Base-by-base conservation (phyloP, 169 alveolate genomes). In the Eimeria acervulina region DNA sequence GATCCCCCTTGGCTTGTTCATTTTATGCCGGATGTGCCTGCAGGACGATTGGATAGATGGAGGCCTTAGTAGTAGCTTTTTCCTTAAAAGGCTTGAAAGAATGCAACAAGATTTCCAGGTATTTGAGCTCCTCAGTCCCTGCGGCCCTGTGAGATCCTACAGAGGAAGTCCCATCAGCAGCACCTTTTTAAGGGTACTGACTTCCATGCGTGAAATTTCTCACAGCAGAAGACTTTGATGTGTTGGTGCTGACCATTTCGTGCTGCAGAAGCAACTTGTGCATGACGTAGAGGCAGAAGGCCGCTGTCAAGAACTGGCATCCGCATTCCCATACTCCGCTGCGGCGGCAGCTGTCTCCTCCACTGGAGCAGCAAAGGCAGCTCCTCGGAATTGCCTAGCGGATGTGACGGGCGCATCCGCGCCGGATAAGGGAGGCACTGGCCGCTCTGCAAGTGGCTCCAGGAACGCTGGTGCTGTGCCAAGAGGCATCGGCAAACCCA, bases 21-120 rank as follows among this genome's bases (percentile, higher is more conserved):
- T 38, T 36, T 72, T 33, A 36, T 72, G 83, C 19, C 23, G n/a
- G 44, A n/a, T 26, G 38, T 80, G 68, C 40, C 42, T 44, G 90
- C 76, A 87, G 94, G 94, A 87, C 26, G 94, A 87, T 36, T 87
- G 94, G 94, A 87, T 87, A 38, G 94, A 87, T 87, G 94, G 94
- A 38, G 94, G 94, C n/a, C 94, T 87, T 31, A 87, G 94, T n/a
- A 59, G 94, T 26, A 61, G 83, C 66, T 87, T 87, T 61, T 87
- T 87, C 83, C 81, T 87, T 7, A 52, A 61, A 63, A 87, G 94
- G 36, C 94, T 87, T 40, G 94, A 87, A 6, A 38, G 33, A 47
- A 87, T 87, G 94, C 94, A 87, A 51, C 94, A 61, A 42, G 94
- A 87, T 40, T 47, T 87, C 51, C 83, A 87, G 94, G 94, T 87